Percentiles rank a stretch among this genome's conserved stretches.
Evolutionary conservation across 371 early-diverging fungal species (phyloP).

Genomic region (Rhizomucor pusillus): DNA sequence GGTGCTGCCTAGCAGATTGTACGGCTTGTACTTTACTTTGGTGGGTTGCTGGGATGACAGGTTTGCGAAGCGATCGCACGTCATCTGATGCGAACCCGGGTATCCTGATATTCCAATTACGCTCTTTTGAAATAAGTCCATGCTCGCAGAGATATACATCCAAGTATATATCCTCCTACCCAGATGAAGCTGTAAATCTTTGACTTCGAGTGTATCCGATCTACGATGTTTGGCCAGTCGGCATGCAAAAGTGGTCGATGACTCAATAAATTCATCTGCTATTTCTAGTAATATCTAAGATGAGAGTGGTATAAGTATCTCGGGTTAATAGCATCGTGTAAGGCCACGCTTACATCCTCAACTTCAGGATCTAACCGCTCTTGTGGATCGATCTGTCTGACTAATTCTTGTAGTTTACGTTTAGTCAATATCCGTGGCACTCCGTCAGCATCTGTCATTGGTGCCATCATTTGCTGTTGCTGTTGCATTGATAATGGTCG

Average conservation of each 20-base stretch:
- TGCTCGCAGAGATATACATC: neutral
- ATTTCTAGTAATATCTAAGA: slow-evolving; percentile 78
- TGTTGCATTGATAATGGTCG: neutral
- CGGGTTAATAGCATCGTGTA: too few relatives aligned
- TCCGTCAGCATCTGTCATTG: slow-evolving; percentile 27
- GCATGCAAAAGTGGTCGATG: slow-evolving; percentile 82
- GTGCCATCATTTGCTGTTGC: neutral
- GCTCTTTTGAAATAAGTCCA: slow-evolving; percentile 52
- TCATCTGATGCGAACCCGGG: slow-evolving; percentile 89
- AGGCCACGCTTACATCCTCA: slow-evolving; percentile 83
- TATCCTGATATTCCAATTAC: slow-evolving; percentile 93
- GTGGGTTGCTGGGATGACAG: slow-evolving; percentile 60
- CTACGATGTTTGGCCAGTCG: slow-evolving; percentile 90
- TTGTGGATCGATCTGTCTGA: slow-evolving; percentile 83
- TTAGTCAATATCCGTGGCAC: slow-evolving; percentile 61
- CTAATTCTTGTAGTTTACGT: slow-evolving; percentile 85
- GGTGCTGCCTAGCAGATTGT: slow-evolving; percentile 48
- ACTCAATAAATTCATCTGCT: slow-evolving; percentile 92
- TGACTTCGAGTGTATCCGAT: slow-evolving; percentile 80
- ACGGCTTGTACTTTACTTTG: slow-evolving; percentile 71
- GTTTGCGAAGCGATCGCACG: slow-evolving; percentile 72
- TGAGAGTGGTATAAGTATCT: too few relatives aligned
- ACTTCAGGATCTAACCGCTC: slow-evolving; percentile 87
- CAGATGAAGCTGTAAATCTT: slow-evolving; percentile 89
- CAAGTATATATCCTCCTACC: slow-evolving; percentile 48